Base-by-base conservation (phyloP, 345 rosid genomes). In the Geranium brycei region DNA sequence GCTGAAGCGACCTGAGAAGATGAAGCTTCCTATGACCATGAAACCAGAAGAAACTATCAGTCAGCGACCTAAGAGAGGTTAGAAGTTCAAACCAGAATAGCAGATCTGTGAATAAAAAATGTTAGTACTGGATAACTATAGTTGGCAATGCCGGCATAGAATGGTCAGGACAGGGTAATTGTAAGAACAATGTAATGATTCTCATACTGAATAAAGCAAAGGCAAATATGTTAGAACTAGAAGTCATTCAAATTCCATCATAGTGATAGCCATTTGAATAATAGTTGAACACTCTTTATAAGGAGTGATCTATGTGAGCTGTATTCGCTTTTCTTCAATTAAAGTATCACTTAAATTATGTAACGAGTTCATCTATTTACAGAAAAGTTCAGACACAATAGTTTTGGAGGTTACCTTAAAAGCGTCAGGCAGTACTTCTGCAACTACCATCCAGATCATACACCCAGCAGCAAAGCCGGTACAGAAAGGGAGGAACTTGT, bases 391-490 rank as follows among this genome's bases (percentile, higher is more conserved):
- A 19, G 18, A 57, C 30, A 63, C 16, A 31, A 19, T 32, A 64
- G 30, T 47, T 15, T 19, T 35, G 41, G 41, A 69, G 66, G 38
- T 67, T 68, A 88, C 99, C 97, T 91, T 91, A 75, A 91, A 95
- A 19, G 99, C 95, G 76, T 91, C 99, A 61, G 99, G 99, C 66
- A 95, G 95, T 59, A 95, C 99, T 80, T 95, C 99, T 57, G 97
- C 97, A 77, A 95, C 74, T 64, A 95, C 99, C 97, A 95, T 95
- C 99, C 99, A 95, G 62, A 95, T 88, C 99, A 95, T 95, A 72
- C 99, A 95, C 38, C 97, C 99, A 72, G 97, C 99, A 63, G 99
- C 99, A 80, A 95, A 95, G 64, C 99, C 99, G 55, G 99, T 91
- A 67, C 99, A 95, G 73, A 95, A 95, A 58, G 99, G 99, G 62